These are phyloP conservation scores for Monilinia polystroma DNA, from an alignment of 2,329 filamentous ascomycete species.

Conservation along the genomic window DNA sequence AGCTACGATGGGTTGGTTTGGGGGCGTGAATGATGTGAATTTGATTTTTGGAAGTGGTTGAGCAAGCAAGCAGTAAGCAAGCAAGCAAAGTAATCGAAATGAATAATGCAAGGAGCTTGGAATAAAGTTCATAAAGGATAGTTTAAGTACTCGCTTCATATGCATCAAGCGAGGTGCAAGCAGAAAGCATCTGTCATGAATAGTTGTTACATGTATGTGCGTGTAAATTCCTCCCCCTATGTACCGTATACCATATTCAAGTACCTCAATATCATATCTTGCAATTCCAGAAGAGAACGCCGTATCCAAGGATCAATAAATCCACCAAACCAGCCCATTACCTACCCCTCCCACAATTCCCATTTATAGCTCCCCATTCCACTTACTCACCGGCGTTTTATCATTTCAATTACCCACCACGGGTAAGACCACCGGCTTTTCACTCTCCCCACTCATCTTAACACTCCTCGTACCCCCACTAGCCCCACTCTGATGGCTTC, in stretches of 20 bases:
- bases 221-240: neutral
- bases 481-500: constrained; percentile 14
- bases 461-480: neutral
- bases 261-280: neutral
- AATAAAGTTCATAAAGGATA: neutral
- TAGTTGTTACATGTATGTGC: neutral
- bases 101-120: neutral
- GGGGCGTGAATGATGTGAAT: too few species aligned
- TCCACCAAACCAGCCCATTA: too few species aligned
- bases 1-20: too few species aligned
- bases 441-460: neutral
- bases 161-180: neutral
- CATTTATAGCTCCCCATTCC: neutral
- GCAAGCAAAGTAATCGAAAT: neutral
- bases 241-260: neutral
- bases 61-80: neutral
- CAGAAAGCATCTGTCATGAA: neutral
- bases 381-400: neutral
- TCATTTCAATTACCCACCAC: neutral
- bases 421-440: neutral
- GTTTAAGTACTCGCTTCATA: neutral
- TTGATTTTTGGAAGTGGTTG: neutral
- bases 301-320: neutral
- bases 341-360: neutral
- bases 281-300: neutral